Evolutionary conservation across 169 alveolate species (phyloP).

Genomic region (Plasmodium billcollinsi): DNA sequence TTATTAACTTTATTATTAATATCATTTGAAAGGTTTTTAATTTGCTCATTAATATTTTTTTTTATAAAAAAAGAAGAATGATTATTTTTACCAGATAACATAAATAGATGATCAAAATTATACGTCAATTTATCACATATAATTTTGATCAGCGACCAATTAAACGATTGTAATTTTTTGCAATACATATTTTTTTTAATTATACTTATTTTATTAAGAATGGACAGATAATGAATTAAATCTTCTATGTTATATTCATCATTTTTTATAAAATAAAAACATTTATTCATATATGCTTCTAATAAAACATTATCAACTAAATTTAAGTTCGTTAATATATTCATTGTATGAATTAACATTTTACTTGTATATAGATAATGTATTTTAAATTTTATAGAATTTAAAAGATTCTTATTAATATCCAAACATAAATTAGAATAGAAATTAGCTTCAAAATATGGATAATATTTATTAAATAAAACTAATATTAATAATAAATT

Average conservation of each 20-base stretch:
- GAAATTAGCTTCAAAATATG: conserved; percentile 17
- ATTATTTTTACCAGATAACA: conserved; percentile 16
- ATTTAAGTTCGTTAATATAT: conserved; percentile 41
- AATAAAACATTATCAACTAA: conserved; percentile 32
- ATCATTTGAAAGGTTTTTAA: background rate
- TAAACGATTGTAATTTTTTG: conserved; percentile 7
- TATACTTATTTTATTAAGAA: conserved; percentile 27
- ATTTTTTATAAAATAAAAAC: conserved; percentile 23
- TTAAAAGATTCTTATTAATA: background rate
- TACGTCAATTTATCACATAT: conserved; percentile 44
- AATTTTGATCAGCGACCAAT: conserved; percentile 33
- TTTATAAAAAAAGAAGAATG: conserved; percentile 14
- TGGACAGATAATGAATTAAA: conserved; percentile 26
- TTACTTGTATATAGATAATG: conserved; percentile 71
- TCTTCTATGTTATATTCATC: conserved; percentile 56
- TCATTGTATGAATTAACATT: conserved; percentile 57
- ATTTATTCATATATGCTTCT: conserved; percentile 30
- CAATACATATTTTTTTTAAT: conserved; percentile 19
- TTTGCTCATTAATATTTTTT: conserved; percentile 11
- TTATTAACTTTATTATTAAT: too few species aligned
- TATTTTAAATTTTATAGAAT: conserved; percentile 34
- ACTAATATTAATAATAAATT: conserved; percentile 38
- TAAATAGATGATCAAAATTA: conserved; percentile 37
- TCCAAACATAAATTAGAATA: background rate
- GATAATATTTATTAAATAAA: conserved; percentile 21